Base-by-base conservation (phyloP, 192 early-diverging fungal genomes). In the Rhizophagus prolifer region DNA sequence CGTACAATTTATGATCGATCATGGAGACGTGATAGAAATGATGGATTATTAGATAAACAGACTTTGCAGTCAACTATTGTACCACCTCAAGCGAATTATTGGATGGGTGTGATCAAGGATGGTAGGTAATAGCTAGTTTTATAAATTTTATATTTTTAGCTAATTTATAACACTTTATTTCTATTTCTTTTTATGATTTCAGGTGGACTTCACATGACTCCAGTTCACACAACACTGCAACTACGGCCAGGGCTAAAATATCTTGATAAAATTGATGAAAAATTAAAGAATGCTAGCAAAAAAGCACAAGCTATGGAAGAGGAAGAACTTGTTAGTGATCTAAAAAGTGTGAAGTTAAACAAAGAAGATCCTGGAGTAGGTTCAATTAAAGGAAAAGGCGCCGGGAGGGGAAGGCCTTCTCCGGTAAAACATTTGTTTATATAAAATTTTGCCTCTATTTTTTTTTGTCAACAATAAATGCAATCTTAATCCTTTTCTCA, bases 181-280 rank as follows among this genome's bases (percentile, higher is more conserved):
- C n/a, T 50, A 41, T 61, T 65, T 46, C 30, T 59, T 74, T 69
- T 74, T 62, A 50, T 58, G 65, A 16, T 38, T 70, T 13, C 74
- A 93, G 94, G 88, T 36, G 94, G 92, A 70, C 83, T 99, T 73
- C 97, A 99, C 78, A 72, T 99, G 71, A 94, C 94, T 7, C 91
- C 93, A 2, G 81, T 99, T 41, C 73, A 81, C 12, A 85, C 90
- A 41, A 79, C 90, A 5, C 85, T 95, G 13, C 96, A 98, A 81
- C 81, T 99, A 74, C 91, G 94, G 1, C 96, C 97, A 12, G 92
- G 90, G 26, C 89, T 99, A 50, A 91, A 90, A 72, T 97, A 99
- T 80, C 82, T 97, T 31, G 96, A 98, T 77, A 91, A 93, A 79
- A 95, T 96, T 79, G 88, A 90, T 36, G 94, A 95, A 61, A 97